Percentiles rank a stretch among this genome's conserved stretches.
phyloP scores from a whole-genome alignment of 257 asterid genomes.

The Echites panduratus region DNA sequence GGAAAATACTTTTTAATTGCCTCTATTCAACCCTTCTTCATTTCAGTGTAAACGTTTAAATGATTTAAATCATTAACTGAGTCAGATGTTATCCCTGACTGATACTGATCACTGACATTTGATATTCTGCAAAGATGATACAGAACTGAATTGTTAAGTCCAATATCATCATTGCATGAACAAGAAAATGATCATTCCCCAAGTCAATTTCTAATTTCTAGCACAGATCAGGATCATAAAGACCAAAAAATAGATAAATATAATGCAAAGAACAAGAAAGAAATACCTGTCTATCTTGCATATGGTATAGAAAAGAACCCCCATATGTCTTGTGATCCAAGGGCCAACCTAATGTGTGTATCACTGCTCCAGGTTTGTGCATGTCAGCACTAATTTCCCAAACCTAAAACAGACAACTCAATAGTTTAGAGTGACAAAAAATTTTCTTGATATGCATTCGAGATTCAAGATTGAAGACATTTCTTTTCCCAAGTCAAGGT shows the following conservation, averaged over 20 bases:
- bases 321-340: constrained; percentile 84
- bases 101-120: too few relatives aligned
- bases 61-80: too few relatives aligned
- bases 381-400: constrained; percentile 82
- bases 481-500: neutral
- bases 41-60: neutral
- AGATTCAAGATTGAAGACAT: neutral
- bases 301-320: constrained; percentile 93
- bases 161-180: too few relatives aligned
- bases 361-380: constrained; percentile 74
- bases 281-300: constrained; percentile 82
- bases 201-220: too few relatives aligned
- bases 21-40: neutral
- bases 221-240: neutral
- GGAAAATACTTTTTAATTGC: neutral
- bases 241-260: neutral
- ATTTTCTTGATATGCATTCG: neutral
- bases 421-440: neutral
- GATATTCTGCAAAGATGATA: too few relatives aligned
- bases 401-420: constrained; percentile 49
- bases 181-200: too few relatives aligned
- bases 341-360: constrained; percentile 98
- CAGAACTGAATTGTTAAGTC: neutral
- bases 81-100: too few relatives aligned
- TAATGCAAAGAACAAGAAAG: neutral